Base-by-base conservation (phyloP, 176 grass and related monocot genomes). In the Oryza officinalis region DNA sequence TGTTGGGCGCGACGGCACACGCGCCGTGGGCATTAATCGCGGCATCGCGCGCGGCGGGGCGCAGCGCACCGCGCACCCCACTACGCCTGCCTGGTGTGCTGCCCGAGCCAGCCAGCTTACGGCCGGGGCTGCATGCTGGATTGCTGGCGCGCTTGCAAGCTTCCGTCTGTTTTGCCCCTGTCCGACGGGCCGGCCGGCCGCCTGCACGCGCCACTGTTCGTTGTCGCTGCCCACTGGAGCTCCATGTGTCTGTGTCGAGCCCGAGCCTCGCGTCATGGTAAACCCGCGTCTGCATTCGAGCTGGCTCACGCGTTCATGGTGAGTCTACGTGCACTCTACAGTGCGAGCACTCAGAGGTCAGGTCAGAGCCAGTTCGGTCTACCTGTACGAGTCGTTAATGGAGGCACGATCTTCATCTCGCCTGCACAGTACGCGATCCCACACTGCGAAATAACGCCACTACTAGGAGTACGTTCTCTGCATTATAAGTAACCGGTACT, bases 101-200 rank as follows among this genome's bases (percentile, higher is more conserved):
- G 37, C 37, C 35, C 31, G n/a, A n/a, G n/a, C 12, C 35, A 20
- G 46, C 85, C 20, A 22, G 33, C 71, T 61, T 35, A 76, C 63
- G 8, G 82, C 80, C 18, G 80, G 26, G 43, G 66, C 79, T 41
- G 2, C 13, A n/a, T 73, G 84, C n/a, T 37, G 12, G 43, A 52
- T 3, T 2, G 22, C 14, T 31, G 7, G 40, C 4, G 17, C 35
- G 83, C 50, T 41, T 7, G 40, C 28, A 47, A 54, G 65, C 80
- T 84, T 86, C 78, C 83, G 47, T 72, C 88, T 82, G 65, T 66
- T 90, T 90, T 90, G 88, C 88, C 83, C 76, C 88, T 33, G 73
- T 86, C 88, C 78, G 82, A 25, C 44, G 75, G 35, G 10, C 26
- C 27, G 26, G 26, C 28, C 28, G 28, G 44, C 7, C 17, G 40